Evolutionary conservation across 192 early-diverging fungal genomes (phyloP).

Genomic region (Gonapodya sp.): DNA sequence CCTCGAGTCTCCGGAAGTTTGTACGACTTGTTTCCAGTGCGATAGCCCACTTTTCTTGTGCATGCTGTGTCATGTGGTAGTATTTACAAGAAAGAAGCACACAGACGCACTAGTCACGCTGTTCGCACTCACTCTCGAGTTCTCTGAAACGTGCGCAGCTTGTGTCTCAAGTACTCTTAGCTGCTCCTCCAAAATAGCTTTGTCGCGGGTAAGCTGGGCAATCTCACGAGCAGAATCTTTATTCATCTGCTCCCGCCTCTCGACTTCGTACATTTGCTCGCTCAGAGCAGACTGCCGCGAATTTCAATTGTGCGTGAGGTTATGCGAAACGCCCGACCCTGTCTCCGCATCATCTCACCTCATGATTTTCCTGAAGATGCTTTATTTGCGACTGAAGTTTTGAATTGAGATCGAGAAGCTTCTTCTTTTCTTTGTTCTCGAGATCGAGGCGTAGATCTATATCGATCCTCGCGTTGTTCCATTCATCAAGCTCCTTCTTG

Average conservation of each 20-base stretch:
- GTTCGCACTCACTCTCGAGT: neutral
- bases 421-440: neutral
- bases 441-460: neutral
- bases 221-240: neutral
- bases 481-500: constrained; percentile 1
- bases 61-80: too few species aligned
- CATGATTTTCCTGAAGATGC: neutral
- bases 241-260: neutral
- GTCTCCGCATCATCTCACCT: neutral
- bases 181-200: neutral
- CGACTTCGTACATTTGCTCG: neutral
- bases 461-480: neutral
- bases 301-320: neutral
- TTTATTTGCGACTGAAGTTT: neutral
- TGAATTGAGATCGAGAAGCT: neutral
- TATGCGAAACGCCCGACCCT: neutral
- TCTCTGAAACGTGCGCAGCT: neutral
- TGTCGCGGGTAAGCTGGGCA: neutral
- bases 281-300: neutral
- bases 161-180: neutral
- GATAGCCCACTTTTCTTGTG: neutral
- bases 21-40: neutral
- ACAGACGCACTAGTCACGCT: neutral
- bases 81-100: neutral
- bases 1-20: neutral